Evolutionary conservation across 495 filamentous ascomycete species (phyloP).

Genomic region (Lasiosphaeris hirsuta): DNA sequence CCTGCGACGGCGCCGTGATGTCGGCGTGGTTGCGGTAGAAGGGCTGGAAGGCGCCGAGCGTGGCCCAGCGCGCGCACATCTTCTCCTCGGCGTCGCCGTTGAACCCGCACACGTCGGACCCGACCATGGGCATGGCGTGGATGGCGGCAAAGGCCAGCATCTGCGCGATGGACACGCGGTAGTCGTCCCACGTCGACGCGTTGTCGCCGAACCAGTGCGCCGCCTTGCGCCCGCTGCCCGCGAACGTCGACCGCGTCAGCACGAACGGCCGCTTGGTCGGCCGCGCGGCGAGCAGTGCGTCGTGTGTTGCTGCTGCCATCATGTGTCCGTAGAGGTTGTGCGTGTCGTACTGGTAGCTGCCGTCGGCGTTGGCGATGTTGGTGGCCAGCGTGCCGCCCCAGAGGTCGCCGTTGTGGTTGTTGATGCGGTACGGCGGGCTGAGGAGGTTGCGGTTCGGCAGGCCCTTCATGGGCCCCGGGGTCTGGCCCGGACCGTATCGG

Average conservation of each 20-base stretch:
- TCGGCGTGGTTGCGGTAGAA: constrained; percentile 83
- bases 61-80: constrained; percentile 81
- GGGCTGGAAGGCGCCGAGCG: constrained; percentile 71
- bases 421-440: constrained; percentile 67
- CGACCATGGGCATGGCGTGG: constrained; percentile 81
- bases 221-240: constrained; percentile 66
- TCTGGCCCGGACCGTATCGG: background rate
- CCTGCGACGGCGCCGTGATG: constrained; percentile 54
- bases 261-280: constrained; percentile 66
- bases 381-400: constrained; percentile 70
- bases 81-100: constrained; percentile 64
- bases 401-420: constrained; percentile 62
- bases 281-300: constrained; percentile 63
- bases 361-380: constrained; percentile 68
- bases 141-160: constrained; percentile 72
- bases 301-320: constrained; percentile 66
- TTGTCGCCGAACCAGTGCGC: constrained; percentile 94
- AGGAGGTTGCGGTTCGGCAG: constrained; percentile 63
- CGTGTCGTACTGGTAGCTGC: constrained; percentile 67
- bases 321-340: constrained; percentile 86
- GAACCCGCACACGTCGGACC: constrained; percentile 81
- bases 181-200: constrained; percentile 66
- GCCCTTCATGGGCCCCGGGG: constrained; percentile 37
- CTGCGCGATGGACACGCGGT: constrained; percentile 64
- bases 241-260: constrained; percentile 55